Base-by-base conservation (phyloP, 1,284 basidiomycete species). In the Ganoderma multipileum region DNA sequence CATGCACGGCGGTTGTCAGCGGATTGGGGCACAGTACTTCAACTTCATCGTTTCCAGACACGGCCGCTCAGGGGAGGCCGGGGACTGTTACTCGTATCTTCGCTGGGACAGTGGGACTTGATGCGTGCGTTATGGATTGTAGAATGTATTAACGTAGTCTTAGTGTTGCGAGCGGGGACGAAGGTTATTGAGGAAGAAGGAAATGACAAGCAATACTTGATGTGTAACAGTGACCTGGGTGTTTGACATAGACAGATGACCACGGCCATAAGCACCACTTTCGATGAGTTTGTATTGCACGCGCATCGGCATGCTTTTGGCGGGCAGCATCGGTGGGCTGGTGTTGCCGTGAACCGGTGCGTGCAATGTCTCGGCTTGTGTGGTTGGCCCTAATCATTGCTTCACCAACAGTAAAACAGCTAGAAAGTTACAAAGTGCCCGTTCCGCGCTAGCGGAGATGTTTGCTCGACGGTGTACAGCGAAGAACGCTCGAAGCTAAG, bases 121-220 rank as follows among this genome's bases (percentile, higher is more conserved):
- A 11, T 50, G 47, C 23, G 47, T 44, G 38, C 61, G 42, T 52
- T 50, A 44, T 39, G 59, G 30, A 50, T 30, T 68, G 68, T 69
- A 68, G 63, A 64, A 66, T 68, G 61, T 69, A 68, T 62, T 14
- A 50, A 68, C 42, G 30, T 18, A 33, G 58, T 33, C 6, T 42
- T 33, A 33, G 33, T 23, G 39, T 55, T n/a, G 8, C n/a, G 36
- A 66, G 63, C 38, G 39, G 61, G 30, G 55, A 44, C n/a, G 47
- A 50, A 50, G 23, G 9, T 26, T 26, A 12, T 30, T 16, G 33
- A 42, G 11, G 3, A n/a, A 30, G 52, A 50, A 41, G 44, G 18
- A 62, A n/a, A 47, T 16, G 9, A n/a, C 23, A 50, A 50, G 47
- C 30, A 52, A 39, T 39, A 26, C 26, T 28, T 33, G 50, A 39